These are phyloP conservation scores for Xylariaceae sp. DNA, from an alignment of 2,329 filamentous ascomycete species.

Conservation along the genomic window DNA sequence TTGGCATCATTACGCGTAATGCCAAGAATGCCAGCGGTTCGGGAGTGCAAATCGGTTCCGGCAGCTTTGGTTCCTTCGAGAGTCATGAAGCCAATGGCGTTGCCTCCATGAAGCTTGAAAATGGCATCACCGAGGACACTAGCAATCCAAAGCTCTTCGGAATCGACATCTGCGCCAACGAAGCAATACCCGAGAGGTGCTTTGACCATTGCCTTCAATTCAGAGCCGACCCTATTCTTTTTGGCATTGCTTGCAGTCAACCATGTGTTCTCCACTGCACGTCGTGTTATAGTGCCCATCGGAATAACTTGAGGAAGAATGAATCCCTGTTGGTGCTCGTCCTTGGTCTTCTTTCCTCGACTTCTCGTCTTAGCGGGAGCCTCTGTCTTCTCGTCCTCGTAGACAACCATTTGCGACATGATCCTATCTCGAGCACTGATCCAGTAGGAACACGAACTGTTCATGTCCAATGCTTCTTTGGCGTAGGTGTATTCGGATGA, in stretches of 20 bases:
- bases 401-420: conserved; percentile 92
- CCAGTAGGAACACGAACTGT: conserved; percentile 98
- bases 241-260: conserved; percentile 97
- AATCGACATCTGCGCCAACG: conserved; percentile 96
- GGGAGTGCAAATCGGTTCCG: conserved; percentile 90
- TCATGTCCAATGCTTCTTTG: conserved; percentile 96
- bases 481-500: conserved; percentile 87
- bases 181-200: conserved; percentile 89
- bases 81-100: conserved; percentile 98
- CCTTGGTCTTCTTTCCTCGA: conserved; percentile 10
- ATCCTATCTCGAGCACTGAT: conserved; percentile 93
- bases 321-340: conserved; percentile 54
- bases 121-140: conserved; percentile 91
- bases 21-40: conserved; percentile 85
- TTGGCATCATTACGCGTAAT: conserved; percentile 96
- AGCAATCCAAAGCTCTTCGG: conserved; percentile 96
- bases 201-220: conserved; percentile 94
- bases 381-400: conserved; percentile 44
- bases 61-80: conserved; percentile 92
- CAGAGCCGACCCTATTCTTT: conserved; percentile 89
- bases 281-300: conserved; percentile 94
- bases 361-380: conserved; percentile 14
- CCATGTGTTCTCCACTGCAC: conserved; percentile 97
- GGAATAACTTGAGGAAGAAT: conserved; percentile 95
- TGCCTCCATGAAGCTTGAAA: conserved; percentile 92